A percentile compares a stretch with the other conserved stretches of the same genome.
Conservation (phyloP, 805 yeast genomes). For the Candida odintsovae region DNA sequence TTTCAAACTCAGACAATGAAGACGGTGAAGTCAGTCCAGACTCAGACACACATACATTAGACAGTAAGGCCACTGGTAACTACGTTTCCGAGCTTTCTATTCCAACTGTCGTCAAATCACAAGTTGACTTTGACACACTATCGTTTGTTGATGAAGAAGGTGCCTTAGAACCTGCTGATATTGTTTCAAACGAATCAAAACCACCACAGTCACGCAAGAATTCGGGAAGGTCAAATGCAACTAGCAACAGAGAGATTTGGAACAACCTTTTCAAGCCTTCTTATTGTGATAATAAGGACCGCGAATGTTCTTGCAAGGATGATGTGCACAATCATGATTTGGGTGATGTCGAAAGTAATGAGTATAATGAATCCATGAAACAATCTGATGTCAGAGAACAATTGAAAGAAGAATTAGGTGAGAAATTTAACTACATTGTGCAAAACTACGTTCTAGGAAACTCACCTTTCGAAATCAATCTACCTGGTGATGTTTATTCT, state of each 20-base stretch:
- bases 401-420: conserved; percentile 16
- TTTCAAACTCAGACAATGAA: background rate
- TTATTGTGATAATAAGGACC: conserved; percentile 6
- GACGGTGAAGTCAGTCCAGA: background rate
- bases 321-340: conserved; percentile 5
- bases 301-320: conserved; percentile 13
- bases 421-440: conserved; percentile 36
- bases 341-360: background rate
- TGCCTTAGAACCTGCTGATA: background rate
- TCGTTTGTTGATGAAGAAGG: conserved; percentile 16
- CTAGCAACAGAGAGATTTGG: conserved; percentile 10
- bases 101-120: conserved; percentile 14
- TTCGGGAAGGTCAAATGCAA: background rate
- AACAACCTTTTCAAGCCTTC: conserved; percentile 10
- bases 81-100: conserved; percentile 10
- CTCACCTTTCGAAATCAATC: conserved; percentile 43
- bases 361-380: conserved; percentile 15
- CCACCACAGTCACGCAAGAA: background rate
- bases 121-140: conserved; percentile 16
- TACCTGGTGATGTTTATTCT: conserved; percentile 34
- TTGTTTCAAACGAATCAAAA: background rate
- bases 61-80: conserved; percentile 8
- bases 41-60: conserved; percentile 6
- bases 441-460: conserved; percentile 34
- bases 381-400: conserved; percentile 15